phyloP scores from a whole-genome alignment of 2,329 filamentous ascomycete species.

The Botryosphaeria dothidea region DNA sequence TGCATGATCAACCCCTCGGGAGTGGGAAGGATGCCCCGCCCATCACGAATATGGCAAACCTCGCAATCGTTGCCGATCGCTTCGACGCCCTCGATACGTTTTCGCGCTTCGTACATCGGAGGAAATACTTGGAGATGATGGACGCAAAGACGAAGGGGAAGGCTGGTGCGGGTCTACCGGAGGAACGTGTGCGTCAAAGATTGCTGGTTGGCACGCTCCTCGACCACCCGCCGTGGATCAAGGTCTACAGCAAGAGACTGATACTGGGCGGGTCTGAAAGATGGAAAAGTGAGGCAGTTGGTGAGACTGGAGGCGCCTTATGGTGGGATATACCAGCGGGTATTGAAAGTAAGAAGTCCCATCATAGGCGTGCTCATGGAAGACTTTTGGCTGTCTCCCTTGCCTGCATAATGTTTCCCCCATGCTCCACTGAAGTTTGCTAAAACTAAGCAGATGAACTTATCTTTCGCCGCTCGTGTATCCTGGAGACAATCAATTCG shows the following conservation, averaged over 20 bases:
- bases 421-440: not conserved
- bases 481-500: constrained; percentile 70
- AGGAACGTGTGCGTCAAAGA: constrained; percentile 70
- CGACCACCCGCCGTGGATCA: constrained; percentile 62
- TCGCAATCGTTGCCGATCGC: constrained; percentile 71
- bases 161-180: constrained; percentile 45
- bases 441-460: constrained; percentile 58
- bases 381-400: not conserved
- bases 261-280: constrained; percentile 65
- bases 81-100: constrained; percentile 66
- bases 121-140: constrained; percentile 43
- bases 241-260: constrained; percentile 63
- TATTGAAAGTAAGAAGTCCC: constrained; percentile 57
- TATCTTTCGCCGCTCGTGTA: constrained; percentile 63
- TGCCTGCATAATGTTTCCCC: not conserved
- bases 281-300: constrained; percentile 47
- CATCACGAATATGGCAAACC: constrained; percentile 64
- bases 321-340: constrained; percentile 75
- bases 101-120: constrained; percentile 53
- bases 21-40: constrained; percentile 42
- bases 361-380: not conserved
- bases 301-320: constrained; percentile 47
- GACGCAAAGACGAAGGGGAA: constrained; percentile 48
- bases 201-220: constrained; percentile 67
- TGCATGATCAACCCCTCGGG: constrained; percentile 58